phyloP scores from a whole-genome alignment of 2,329 filamentous ascomycete genomes.

The Bimuria novae-zelandiae region DNA sequence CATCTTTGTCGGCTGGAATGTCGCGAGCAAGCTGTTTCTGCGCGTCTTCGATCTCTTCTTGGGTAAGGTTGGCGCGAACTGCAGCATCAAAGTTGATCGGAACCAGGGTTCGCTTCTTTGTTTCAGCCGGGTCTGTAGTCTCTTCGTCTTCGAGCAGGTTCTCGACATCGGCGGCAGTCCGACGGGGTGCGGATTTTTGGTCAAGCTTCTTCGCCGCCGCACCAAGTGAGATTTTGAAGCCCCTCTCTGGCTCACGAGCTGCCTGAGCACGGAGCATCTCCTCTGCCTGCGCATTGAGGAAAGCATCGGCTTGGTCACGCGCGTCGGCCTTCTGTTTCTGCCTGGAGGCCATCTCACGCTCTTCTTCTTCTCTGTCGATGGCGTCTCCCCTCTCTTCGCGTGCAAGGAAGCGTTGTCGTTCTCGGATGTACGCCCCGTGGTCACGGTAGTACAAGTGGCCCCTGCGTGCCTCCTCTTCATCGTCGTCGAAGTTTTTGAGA shows the following conservation, averaged over 20 bases:
- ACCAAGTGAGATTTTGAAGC: conserved; percentile 89
- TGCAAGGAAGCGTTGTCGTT: conserved; percentile 72
- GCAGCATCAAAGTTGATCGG: conserved; percentile 52
- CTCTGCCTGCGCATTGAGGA: conserved; percentile 81
- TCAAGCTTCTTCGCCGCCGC: conserved; percentile 76
- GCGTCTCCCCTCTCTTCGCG: conserved; percentile 80
- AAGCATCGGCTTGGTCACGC: conserved; percentile 84
- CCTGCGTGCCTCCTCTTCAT: conserved; percentile 75
- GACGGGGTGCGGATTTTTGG: conserved; percentile 61
- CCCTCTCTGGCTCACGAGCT: conserved; percentile 61
- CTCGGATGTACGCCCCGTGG: conserved; percentile 80
- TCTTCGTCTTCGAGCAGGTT: conserved; percentile 95
- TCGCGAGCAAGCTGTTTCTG: conserved; percentile 82
- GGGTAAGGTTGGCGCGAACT: conserved; percentile 63
- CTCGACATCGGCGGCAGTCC: conserved; percentile 92
- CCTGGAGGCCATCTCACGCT: conserved; percentile 72
- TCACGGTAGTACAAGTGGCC: conserved; percentile 85
- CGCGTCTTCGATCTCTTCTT: conserved; percentile 85
- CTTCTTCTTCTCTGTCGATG: conserved; percentile 78
- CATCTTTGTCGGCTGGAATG: conserved; percentile 84
- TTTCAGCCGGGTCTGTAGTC: conserved; percentile 63
- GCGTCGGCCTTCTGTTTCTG: conserved; percentile 76
- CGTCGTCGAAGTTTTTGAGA: conserved; percentile 85
- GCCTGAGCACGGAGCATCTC: conserved; percentile 62
- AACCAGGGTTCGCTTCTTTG: conserved; percentile 71